Evolutionary conservation across 169 alveolate genomes (phyloP).

Genomic region (Eimeria praecox): DNA sequence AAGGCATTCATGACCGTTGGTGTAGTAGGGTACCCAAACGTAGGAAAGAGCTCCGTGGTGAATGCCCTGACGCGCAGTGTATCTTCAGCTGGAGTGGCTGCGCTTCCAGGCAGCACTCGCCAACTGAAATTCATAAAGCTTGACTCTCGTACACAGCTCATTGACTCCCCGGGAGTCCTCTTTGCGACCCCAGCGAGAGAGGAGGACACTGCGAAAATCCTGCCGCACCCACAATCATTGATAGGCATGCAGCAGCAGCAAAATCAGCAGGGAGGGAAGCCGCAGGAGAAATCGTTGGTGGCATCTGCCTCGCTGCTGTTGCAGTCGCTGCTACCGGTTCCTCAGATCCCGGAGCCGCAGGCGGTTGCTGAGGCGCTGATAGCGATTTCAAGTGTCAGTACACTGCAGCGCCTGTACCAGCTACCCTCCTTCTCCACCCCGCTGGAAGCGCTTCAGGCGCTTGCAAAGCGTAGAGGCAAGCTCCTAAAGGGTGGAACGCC

Average conservation of each 20-base stretch:
- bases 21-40: slow-evolving; percentile 97
- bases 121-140: slow-evolving; percentile 93
- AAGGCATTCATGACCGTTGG: slow-evolving; percentile 94
- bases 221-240: slow-evolving; percentile 35
- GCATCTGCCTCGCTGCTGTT: slow-evolving; percentile 90
- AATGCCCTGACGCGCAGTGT: slow-evolving; percentile 93
- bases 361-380: slow-evolving; percentile 92
- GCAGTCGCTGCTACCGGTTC: slow-evolving; percentile 89
- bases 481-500: slow-evolving; percentile 93
- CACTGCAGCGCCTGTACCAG: slow-evolving; percentile 89
- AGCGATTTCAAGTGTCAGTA: slow-evolving; percentile 82
- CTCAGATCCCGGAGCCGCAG: slow-evolving; percentile 93
- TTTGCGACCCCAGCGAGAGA: slow-evolving; percentile 80
- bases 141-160: slow-evolving; percentile 92
- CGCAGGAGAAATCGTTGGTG: slow-evolving; percentile 89
- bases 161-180: slow-evolving; percentile 98
- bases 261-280: slow-evolving; percentile 83
- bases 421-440: slow-evolving; percentile 87
- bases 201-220: slow-evolving; percentile 80
- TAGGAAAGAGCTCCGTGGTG: slow-evolving; percentile 96
- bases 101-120: slow-evolving; percentile 96
- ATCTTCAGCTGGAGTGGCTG: slow-evolving; percentile 94
- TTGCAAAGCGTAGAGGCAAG: slow-evolving; percentile 90
- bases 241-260: slow-evolving; percentile 45
- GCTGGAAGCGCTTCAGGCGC: slow-evolving; percentile 86